These are phyloP conservation scores for Aspergillus hancockii DNA, from an alignment of 495 filamentous ascomycete genomes.

Conservation along the genomic window DNA sequence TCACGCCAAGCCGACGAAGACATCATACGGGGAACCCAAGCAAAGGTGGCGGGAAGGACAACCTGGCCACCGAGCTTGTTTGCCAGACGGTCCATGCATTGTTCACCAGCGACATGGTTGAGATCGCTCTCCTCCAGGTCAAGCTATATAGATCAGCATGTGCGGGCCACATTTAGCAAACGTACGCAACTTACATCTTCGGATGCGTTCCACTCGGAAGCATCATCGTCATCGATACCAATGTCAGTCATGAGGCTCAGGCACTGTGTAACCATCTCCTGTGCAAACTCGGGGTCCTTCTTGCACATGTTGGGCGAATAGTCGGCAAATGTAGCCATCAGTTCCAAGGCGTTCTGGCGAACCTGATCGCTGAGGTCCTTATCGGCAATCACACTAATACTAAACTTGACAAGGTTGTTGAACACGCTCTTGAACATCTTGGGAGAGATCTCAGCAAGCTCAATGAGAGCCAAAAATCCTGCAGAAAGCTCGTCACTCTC, in stretches of 20 bases:
- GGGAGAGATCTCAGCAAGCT: constrained; percentile 85
- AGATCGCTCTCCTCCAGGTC: constrained; percentile 95
- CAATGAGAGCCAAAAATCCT: constrained; percentile 86
- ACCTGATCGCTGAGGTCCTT: constrained; percentile 89
- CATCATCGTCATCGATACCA: constrained; percentile 92
- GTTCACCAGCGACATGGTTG: constrained; percentile 98
- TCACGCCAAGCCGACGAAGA: constrained; percentile 93
- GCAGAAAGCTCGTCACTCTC: constrained; percentile 89
- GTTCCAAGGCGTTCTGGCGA: constrained; percentile 90
- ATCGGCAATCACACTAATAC: constrained; percentile 88
- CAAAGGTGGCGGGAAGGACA: constrained; percentile 89
- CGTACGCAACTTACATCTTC: constrained; percentile 70
- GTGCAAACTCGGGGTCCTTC: constrained; percentile 86
- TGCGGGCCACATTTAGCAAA: neutral
- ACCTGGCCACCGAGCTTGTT: constrained; percentile 92
- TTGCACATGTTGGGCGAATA: constrained; percentile 90
- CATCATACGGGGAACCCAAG: constrained; percentile 98
- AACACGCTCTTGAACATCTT: constrained; percentile 97
- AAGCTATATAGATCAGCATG: constrained; percentile 51
- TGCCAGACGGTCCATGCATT: constrained; percentile 96
- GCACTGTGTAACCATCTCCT: constrained; percentile 98
- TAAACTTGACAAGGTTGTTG: constrained; percentile 86
- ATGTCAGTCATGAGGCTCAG: constrained; percentile 99
- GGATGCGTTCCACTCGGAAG: constrained; percentile 85
- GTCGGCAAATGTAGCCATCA: constrained; percentile 98